These are phyloP conservation scores for Talaromyces sp. DNA, from an alignment of 2,329 filamentous ascomycete genomes.

Conservation along the genomic window DNA sequence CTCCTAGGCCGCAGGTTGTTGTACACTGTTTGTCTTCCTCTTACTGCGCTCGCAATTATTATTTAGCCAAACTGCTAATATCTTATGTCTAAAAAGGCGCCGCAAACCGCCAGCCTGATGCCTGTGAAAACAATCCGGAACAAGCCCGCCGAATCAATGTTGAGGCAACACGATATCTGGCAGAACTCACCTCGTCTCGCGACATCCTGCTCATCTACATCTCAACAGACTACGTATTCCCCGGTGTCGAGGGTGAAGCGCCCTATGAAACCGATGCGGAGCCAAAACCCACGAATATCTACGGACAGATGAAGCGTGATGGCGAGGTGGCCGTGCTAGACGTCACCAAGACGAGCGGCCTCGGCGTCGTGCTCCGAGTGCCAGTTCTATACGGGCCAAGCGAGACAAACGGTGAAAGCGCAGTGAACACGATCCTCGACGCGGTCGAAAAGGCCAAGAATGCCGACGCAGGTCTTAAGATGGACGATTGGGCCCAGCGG, in stretches of 20 bases:
- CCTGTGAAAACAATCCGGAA: constrained; percentile 73
- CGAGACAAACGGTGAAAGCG: constrained; percentile 68
- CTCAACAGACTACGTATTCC: constrained; percentile 73
- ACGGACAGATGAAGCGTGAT: constrained; percentile 68
- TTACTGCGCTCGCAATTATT: constrained; percentile 3
- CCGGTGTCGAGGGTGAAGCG: constrained; percentile 74
- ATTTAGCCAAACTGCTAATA: neutral
- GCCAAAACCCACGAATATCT: constrained; percentile 72
- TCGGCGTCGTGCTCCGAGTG: constrained; percentile 69
- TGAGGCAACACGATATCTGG: constrained; percentile 63
- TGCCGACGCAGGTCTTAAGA: constrained; percentile 56
- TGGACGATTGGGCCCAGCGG: constrained; percentile 81
- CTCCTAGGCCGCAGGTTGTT: constrained; percentile 64
- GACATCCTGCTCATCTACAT: constrained; percentile 53
- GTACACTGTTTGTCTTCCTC: constrained; percentile 64
- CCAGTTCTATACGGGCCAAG: constrained; percentile 81
- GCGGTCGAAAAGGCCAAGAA: constrained; percentile 67
- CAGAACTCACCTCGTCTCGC: constrained; percentile 59
- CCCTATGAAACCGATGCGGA: constrained; percentile 66
- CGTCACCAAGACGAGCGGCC: constrained; percentile 49
- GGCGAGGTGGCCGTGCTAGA: constrained; percentile 68
- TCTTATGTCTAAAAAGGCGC: constrained; percentile 54
- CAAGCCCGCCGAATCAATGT: constrained; percentile 72
- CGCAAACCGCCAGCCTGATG: constrained; percentile 82
- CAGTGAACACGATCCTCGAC: constrained; percentile 77